These are phyloP conservation scores for Auricularia auricula-judae DNA, from an alignment of 768 basidiomycete genomes.

Conservation along the genomic window DNA sequence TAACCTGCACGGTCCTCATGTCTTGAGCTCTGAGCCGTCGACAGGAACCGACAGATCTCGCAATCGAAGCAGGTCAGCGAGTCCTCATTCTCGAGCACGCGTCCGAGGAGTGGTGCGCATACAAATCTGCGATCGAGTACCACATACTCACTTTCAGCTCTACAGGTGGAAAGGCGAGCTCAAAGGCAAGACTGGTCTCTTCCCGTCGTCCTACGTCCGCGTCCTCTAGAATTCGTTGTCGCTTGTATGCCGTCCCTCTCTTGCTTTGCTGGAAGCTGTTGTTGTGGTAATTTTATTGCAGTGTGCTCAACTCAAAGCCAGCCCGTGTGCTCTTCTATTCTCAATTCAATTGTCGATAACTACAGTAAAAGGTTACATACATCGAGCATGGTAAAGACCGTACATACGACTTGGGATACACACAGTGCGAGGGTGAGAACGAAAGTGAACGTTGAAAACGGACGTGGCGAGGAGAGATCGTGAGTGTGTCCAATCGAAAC, in stretches of 20 bases:
- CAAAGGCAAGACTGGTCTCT: conserved; percentile 45
- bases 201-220: conserved; percentile 62
- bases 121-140: neutral
- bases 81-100: conserved; percentile 55
- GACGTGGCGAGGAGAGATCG: neutral
- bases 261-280: neutral
- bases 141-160: conserved; percentile 4
- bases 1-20: neutral
- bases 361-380: neutral
- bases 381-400: neutral
- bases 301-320: neutral
- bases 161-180: conserved; percentile 58
- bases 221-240: conserved; percentile 25
- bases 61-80: conserved; percentile 42
- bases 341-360: neutral
- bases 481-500: no score
- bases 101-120: conserved; percentile 64
- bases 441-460: neutral
- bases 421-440: neutral
- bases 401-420: neutral
- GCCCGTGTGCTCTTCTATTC: neutral
- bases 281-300: neutral
- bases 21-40: neutral
- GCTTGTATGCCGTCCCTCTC: neutral
- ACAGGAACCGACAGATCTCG: conserved; percentile 62